phyloP scores from a whole-genome alignment of 1,139 yeast species.

The Taiozyma onychis region DNA sequence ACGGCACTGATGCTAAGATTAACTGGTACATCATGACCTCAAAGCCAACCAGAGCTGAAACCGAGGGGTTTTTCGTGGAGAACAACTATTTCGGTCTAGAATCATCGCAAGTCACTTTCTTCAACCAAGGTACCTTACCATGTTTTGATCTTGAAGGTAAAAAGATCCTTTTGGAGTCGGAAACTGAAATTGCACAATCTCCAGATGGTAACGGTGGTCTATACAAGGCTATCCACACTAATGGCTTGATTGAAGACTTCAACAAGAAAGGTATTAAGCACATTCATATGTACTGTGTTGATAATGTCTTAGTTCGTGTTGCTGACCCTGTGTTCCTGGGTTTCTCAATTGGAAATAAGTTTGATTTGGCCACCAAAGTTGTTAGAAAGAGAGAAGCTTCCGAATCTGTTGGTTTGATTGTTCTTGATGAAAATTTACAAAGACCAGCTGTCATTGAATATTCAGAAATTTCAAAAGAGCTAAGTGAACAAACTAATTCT shows the following conservation, averaged over 20 bases:
- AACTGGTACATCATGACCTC: constrained; percentile 97
- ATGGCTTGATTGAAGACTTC: constrained; percentile 67
- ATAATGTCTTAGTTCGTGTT: constrained; percentile 84
- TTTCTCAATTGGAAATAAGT: constrained; percentile 61
- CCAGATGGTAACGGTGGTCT: constrained; percentile 99
- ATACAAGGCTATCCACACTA: constrained; percentile 71
- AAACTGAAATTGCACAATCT: constrained; percentile 62
- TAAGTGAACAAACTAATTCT: constrained; percentile 56
- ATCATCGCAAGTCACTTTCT: constrained; percentile 58
- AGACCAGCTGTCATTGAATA: constrained; percentile 93
- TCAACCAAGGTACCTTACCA: constrained; percentile 94
- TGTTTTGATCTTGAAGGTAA: constrained; percentile 72
- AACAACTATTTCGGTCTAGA: constrained; percentile 68
- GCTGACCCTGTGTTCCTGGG: constrained; percentile 96
- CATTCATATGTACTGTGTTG: constrained; percentile 95
- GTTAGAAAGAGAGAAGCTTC: constrained; percentile 86
- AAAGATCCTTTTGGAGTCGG: constrained; percentile 58
- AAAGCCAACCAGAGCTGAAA: constrained; percentile 73
- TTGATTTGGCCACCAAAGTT: constrained; percentile 86
- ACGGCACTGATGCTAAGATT: constrained; percentile 32
- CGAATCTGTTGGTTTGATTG: constrained; percentile 92
- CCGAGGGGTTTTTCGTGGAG: constrained; percentile 63
- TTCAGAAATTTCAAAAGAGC: constrained; percentile 75
- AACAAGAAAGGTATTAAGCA: constrained; percentile 70
- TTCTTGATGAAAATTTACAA: constrained; percentile 50